A percentile compares a stretch with the other conserved stretches of the same genome.
Conservation (phyloP, 2,329 filamentous ascomycete species). For the Aureobasidium sp. region DNA sequence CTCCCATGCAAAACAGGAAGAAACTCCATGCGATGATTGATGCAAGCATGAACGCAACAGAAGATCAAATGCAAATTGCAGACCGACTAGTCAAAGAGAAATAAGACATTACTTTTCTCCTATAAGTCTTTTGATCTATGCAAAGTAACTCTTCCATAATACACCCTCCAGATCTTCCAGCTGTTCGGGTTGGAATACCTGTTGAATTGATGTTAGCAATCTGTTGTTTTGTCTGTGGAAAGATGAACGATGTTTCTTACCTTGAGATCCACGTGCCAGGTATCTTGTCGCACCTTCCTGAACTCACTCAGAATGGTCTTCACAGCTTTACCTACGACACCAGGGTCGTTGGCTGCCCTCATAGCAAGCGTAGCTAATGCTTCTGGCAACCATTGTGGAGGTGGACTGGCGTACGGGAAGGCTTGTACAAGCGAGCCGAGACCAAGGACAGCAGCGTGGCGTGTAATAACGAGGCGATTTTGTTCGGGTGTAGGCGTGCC, state of each 20-base stretch:
- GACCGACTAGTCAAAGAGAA: neutral
- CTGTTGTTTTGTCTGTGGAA: neutral
- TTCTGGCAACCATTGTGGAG: conserved; percentile 88
- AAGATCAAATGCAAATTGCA: neutral
- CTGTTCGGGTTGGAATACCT: conserved; percentile 83
- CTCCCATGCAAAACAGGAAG: neutral
- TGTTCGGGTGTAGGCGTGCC: conserved; percentile 62
- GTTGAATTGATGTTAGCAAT: conserved; percentile 18
- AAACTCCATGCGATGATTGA: neutral
- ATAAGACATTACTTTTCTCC: neutral
- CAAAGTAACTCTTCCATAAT: conserved; percentile 99
- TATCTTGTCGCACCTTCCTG: conserved; percentile 99
- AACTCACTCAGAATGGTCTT: conserved; percentile 93
- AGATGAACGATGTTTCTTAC: conserved; percentile 45
- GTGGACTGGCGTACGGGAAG: conserved; percentile 91
- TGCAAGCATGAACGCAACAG: neutral
- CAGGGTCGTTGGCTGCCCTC: conserved; percentile 78
- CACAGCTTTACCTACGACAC: conserved; percentile 90
- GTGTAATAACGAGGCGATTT: conserved; percentile 69
- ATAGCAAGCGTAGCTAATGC: conserved; percentile 78
- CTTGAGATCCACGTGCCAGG: conserved; percentile 97
- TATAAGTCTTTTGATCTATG: conserved; percentile 38
- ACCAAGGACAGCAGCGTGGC: conserved; percentile 87
- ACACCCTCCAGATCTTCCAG: conserved; percentile 93
- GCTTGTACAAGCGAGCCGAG: conserved; percentile 87